A percentile compares a stretch with the other conserved stretches of the same genome.
These are phyloP conservation scores for Candida methanosorbosa DNA, from an alignment of 805 yeast genomes.

Conservation along the genomic window DNA sequence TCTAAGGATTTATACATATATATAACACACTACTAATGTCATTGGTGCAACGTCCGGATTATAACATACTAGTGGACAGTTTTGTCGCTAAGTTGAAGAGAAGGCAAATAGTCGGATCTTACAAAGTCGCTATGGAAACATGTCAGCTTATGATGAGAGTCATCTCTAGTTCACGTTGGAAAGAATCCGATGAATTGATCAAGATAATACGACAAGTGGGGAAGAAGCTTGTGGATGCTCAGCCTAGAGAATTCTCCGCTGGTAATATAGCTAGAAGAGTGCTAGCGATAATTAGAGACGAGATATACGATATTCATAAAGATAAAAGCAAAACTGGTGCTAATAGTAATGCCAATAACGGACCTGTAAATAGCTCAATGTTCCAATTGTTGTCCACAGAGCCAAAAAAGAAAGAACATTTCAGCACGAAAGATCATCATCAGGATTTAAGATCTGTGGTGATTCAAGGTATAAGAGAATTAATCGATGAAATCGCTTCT, in stretches of 20 bases:
- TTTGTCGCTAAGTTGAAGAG: conserved; percentile 55
- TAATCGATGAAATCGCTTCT: conserved; percentile 84
- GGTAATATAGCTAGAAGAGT: conserved; percentile 92
- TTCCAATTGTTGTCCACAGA: conserved; percentile 67
- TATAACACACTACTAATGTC: conserved; percentile 1
- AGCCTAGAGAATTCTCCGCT: conserved; percentile 80
- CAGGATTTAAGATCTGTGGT: conserved; percentile 75
- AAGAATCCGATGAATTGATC: conserved; percentile 63
- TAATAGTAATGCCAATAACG: conserved; percentile 15
- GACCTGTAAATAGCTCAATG: conserved; percentile 73
- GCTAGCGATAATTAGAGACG: conserved; percentile 80
- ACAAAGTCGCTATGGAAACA: conserved; percentile 75
- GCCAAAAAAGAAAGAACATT: conserved; percentile 9
- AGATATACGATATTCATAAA: conserved; percentile 43
- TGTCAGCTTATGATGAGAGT: conserved; percentile 83
- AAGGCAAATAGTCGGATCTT: conserved; percentile 76
- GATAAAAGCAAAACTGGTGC: conserved; percentile 6
- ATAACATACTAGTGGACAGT: conserved; percentile 19
- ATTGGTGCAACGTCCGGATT: conserved; percentile 8
- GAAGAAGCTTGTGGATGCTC: conserved; percentile 58
- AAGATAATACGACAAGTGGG: conserved; percentile 70
- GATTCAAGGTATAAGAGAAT: conserved; percentile 86
- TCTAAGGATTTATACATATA: not conserved
- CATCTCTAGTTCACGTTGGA: conserved; percentile 86
- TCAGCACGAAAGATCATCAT: conserved; percentile 27